These are phyloP conservation scores for Lactifluus hygrophoroides DNA, from an alignment of 768 basidiomycete genomes.

Conservation along the genomic window DNA sequence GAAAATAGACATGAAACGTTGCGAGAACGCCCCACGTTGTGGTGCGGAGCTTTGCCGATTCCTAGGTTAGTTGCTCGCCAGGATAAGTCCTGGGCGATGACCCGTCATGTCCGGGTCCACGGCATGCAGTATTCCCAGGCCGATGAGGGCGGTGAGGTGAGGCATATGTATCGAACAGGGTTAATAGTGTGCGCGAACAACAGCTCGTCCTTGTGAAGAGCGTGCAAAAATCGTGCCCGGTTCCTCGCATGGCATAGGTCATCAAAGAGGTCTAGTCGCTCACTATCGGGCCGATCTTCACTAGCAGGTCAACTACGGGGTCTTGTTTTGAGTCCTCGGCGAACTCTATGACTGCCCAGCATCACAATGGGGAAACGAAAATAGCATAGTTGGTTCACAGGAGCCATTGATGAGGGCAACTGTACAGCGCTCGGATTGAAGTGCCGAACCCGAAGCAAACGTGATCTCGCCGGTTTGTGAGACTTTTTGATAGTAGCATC, in stretches of 20 bases:
- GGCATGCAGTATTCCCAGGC: neutral
- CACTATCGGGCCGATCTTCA: too few relatives aligned
- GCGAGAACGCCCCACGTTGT: neutral
- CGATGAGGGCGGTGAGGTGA: too few relatives aligned
- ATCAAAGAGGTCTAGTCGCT: neutral
- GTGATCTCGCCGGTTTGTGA: neutral
- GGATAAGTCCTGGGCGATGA: neutral
- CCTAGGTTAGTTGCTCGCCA: neutral
- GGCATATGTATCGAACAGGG: neutral
- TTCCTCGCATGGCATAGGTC: too few relatives aligned
- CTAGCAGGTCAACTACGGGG: too few relatives aligned
- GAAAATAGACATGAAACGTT: neutral
- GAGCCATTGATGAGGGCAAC: neutral
- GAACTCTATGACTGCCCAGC: too few relatives aligned
- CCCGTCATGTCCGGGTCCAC: neutral
- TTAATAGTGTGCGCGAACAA: neutral
- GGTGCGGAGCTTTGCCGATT: neutral
- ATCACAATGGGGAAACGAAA: too few relatives aligned
- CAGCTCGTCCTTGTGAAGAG: too few relatives aligned
- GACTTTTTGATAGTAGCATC: too few relatives aligned
- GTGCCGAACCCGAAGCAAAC: neutral
- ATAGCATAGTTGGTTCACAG: too few relatives aligned
- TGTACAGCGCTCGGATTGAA: too few relatives aligned
- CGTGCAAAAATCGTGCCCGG: too few relatives aligned
- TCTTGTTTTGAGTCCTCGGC: too few relatives aligned